Evolutionary conservation across 2,329 filamentous ascomycete genomes (phyloP), one percentile per base, ranked within the genome.

Genomic region (Waltergamsia citrina): DNA sequence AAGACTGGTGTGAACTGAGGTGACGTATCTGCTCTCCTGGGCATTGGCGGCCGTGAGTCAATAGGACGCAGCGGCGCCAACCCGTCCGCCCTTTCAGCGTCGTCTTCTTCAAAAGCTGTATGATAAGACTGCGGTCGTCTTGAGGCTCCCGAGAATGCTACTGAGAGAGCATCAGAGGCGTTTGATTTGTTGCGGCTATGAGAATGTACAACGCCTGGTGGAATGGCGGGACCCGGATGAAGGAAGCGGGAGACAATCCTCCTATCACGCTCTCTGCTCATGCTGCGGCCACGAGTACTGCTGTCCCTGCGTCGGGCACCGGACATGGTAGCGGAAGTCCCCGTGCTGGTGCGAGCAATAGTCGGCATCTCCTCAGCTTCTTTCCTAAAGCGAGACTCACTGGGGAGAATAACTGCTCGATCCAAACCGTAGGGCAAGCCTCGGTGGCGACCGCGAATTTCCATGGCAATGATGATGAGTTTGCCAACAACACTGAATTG

Each of bases 401-500:
- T 74, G 5, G 73, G 72, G 12, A 78, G 54, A 8, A 77, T 59
- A 8, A 78, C 70, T 29, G 73, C 73, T n/a, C 71, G 65, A 46
- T 78, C 73, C 3, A 81, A 65, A 4, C 74, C 75, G 46, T 82
- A 82, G 1, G 78, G 78, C 4, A 83, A 58, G 35, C 78, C 78
- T 50, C 78, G 74, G 47, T 82, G 78, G 3, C 78, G 71, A 6
- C 78, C 78, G 53, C 78, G 77, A 36, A 82, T 71, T 57, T 79
- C 72, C 75, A 81, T 80, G 20, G 74, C 74, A 37, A 81, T 68
- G 34, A 82, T 74, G 42, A 82, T 69, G 2, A 83, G 67, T 49
- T 82, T 83, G 56, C 51, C 86, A 56, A 94, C 57, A 0, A 79
- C 70, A 10, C 70, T 75, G 55, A 98, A 95, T 45, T 95, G 76